Percentiles rank a stretch among this genome's conserved stretches.
Evolutionary conservation across 108 stramenopile genomes (phyloP).

Genomic region (Chaetoceros muelleri): DNA sequence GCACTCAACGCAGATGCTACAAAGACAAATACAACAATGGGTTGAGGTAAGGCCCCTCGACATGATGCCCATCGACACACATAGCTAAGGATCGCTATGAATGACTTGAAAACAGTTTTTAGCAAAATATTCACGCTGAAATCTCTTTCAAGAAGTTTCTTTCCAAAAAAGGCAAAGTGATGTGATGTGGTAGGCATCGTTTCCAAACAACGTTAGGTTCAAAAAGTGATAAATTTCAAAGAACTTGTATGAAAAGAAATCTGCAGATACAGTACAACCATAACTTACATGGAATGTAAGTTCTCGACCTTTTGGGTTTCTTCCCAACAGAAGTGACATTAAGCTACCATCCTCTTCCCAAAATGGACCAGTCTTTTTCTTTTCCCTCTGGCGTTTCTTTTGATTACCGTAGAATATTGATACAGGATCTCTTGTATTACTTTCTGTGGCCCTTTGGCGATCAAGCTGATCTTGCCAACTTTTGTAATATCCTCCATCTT

Average conservation of each 20-base stretch:
- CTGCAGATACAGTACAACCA: too few species aligned
- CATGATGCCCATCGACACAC: slow-evolving; percentile 63
- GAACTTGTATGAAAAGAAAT: too few species aligned
- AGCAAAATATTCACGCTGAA: background rate
- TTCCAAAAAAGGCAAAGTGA: slow-evolving; percentile 1
- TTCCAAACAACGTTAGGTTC: too few species aligned
- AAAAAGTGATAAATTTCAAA: too few species aligned
- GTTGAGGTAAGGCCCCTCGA: slow-evolving; percentile 53
- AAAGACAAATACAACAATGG: slow-evolving; percentile 39
- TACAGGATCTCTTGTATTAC: slow-evolving; percentile 8
- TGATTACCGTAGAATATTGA: slow-evolving; percentile 9
- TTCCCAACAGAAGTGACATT: slow-evolving; percentile 18
- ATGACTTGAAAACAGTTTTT: background rate
- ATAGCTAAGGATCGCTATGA: slow-evolving; percentile 1
- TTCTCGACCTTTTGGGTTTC: slow-evolving; percentile 1
- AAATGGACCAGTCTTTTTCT: slow-evolving; percentile 6
- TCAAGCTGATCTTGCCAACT: slow-evolving; percentile 19
- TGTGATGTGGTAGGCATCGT: too few species aligned
- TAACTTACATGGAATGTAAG: background rate
- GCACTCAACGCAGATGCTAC: slow-evolving; percentile 28
- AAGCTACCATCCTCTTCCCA: slow-evolving; percentile 31
- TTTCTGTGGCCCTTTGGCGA: background rate
- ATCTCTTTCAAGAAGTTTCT: background rate
- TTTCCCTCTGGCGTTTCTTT: background rate
- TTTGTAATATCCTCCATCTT: slow-evolving; percentile 19